Evolutionary conservation across 164 flowering plant genomes (phyloP), one percentile per base, ranked within the genome.

Genomic region (Chimonanthus praecox): DNA sequence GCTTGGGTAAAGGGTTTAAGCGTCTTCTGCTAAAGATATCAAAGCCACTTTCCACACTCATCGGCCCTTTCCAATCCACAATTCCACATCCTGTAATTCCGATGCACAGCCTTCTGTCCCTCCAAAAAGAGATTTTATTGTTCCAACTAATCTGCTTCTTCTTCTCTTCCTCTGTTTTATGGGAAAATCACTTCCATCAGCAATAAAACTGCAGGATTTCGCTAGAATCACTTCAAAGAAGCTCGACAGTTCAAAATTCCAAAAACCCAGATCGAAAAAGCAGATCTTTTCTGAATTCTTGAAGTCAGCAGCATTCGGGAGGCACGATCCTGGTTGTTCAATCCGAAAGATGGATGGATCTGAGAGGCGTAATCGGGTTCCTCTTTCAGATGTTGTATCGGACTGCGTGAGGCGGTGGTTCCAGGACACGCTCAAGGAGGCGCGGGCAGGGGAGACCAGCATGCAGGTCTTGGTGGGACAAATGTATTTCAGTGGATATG

Each of bases 381-480:
- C 97, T 5, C 77, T 95, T 64, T 68, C 88, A 58, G 85, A 74
- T 48, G 96, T 93, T 61, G 98, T 95, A 33, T 79, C 89, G 8
- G 94, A 89, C 21, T 95, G 98, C 69, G 89, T 77, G 2, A 85
- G 76, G 73, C 75, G 97, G 67, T 95, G 99, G 98, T 95, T 95
- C 51, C 84, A 84, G 15, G 98, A 93, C 68, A 85, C 97, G 0
- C 89, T 93, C 33, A 88, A 83, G 78, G 97, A 93, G 81, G 99
- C 99, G n/a, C 88, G 84, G 72, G 84, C 86, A 3, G 99, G 99
- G 2, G 97, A 95, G 68, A 62, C 9, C 6, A 61, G 79, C 49
- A 95, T 92, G 99, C 97, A 93, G 83, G 86, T 93, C 15, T 80
- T 95, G 75, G 97, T 93, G 47, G 95, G 94, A 47, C 98, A 93